These are phyloP conservation scores for Trichosporon sp. DNA, from an alignment of 1,284 basidiomycete genomes.

Conservation along the genomic window DNA sequence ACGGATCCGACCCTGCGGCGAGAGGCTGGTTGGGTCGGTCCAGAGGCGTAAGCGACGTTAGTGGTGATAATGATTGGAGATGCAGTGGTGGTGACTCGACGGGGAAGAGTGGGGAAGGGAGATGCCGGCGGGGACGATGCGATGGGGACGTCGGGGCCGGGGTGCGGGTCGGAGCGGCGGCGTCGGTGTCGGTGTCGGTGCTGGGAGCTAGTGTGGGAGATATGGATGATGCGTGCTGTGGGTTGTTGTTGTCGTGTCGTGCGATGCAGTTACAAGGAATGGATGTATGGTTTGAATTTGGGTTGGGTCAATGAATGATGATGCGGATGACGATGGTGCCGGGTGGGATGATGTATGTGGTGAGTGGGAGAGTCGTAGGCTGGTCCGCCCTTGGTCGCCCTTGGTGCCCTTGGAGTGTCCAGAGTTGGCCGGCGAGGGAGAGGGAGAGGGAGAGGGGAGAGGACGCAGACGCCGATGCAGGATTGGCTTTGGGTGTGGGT, in stretches of 20 bases:
- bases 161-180: not conserved
- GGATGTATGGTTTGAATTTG: constrained; percentile 6
- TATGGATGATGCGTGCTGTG: not conserved
- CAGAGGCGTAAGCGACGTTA: constrained; percentile 31
- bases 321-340: constrained; percentile 5
- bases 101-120: not conserved
- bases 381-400: not conserved
- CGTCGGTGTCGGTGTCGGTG: not conserved
- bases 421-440: not conserved
- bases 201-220: not conserved
- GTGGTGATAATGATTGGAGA: constrained; percentile 10
- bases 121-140: not conserved
- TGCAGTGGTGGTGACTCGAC: not conserved
- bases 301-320: constrained; percentile 5
- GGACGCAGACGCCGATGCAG: not conserved
- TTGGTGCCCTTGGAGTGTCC: not conserved
- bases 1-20: constrained; percentile 4
- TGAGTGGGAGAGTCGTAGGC: constrained; percentile 4
- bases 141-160: not conserved
- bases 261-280: constrained; percentile 6
- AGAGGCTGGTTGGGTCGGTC: constrained; percentile 26
- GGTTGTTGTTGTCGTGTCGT: constrained; percentile 3
- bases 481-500: constrained; percentile 4
- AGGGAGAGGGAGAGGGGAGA: not conserved
- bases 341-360: constrained; percentile 4